Evolutionary conservation across 768 basidiomycete genomes (phyloP).

Genomic region (Punctularia strigosozonata): DNA sequence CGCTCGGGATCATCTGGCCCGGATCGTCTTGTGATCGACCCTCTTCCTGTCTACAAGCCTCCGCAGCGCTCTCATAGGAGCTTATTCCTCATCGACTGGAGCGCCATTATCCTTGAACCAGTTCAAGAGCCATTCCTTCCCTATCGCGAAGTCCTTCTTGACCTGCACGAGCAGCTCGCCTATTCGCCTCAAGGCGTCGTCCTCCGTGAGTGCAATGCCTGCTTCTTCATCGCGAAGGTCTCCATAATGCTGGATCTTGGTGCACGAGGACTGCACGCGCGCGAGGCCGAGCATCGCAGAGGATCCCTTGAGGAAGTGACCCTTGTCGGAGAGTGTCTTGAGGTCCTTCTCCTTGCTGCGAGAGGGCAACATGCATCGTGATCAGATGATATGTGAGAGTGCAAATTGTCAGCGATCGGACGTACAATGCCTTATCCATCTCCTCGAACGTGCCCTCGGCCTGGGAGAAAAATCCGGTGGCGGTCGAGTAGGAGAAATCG

Average conservation of each 20-base stretch:
- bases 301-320: slow-evolving; percentile 96
- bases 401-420: too few species aligned
- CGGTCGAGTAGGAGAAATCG: slow-evolving; percentile 75
- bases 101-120: slow-evolving; percentile 28
- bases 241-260: slow-evolving; percentile 85
- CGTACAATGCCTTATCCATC: slow-evolving; percentile 77
- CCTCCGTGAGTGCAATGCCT: slow-evolving; percentile 25
- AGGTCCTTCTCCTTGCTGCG: slow-evolving; percentile 52
- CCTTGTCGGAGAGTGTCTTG: slow-evolving; percentile 54
- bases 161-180: slow-evolving; percentile 41
- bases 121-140: slow-evolving; percentile 57
- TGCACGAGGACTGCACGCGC: slow-evolving; percentile 77
- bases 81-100: too few species aligned
- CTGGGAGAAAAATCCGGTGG: slow-evolving; percentile 71
- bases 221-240: slow-evolving; percentile 48
- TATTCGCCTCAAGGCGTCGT: slow-evolving; percentile 51
- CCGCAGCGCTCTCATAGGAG: too few species aligned
- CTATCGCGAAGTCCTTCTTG: slow-evolving; percentile 56
- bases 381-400: too few species aligned
- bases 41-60: too few species aligned
- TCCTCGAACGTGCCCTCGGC: slow-evolving; percentile 61
- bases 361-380: slow-evolving; percentile 3
- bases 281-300: slow-evolving; percentile 85
- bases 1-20: too few species aligned
- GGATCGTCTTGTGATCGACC: too few species aligned